phyloP scores from a whole-genome alignment of 306 rosid species.

The Amphicarpaea edgeworthii region DNA sequence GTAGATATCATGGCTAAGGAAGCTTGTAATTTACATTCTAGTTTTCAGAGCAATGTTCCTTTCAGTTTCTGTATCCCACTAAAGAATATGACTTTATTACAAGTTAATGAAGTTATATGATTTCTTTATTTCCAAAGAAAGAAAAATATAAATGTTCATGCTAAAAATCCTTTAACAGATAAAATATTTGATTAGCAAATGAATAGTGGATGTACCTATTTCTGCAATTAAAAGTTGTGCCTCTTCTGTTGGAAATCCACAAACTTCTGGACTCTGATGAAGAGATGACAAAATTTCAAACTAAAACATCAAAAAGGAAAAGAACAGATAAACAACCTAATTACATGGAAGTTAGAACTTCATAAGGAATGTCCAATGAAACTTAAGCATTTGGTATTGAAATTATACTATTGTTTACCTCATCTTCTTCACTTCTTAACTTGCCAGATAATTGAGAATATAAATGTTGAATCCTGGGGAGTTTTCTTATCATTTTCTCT shows the following conservation, averaged over 20 bases:
- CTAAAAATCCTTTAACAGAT: conserved; percentile 22
- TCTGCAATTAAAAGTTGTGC: conserved; percentile 83
- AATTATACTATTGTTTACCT: conserved; percentile 61
- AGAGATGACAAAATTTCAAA: conserved; percentile 81
- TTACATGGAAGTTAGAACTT: conserved; percentile 32
- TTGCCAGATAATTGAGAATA: conserved; percentile 76
- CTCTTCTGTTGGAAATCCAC: conserved; percentile 96
- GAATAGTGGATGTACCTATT: conserved; percentile 61
- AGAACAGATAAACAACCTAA: conserved; percentile 23
- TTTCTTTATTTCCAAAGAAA: not conserved
- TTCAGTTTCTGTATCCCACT: not conserved
- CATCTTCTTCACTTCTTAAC: conserved; percentile 81
- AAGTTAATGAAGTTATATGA: conserved; percentile 7
- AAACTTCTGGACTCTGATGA: conserved; percentile 97
- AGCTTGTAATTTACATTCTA: too few relatives aligned
- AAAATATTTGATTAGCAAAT: not conserved
- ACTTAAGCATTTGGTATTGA: conserved; percentile 9
- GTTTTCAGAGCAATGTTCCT: not conserved
- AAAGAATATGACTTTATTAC: conserved; percentile 7
- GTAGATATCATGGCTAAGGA: too few relatives aligned
- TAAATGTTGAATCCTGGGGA: conserved; percentile 88
- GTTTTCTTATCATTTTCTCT: conserved; percentile 75
- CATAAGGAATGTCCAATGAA: not conserved
- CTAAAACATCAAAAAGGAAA: conserved; percentile 45
- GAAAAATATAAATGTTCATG: not conserved